phyloP scores from a whole-genome alignment of 2,329 filamentous ascomycete species.

The Beauveria varroae region DNA sequence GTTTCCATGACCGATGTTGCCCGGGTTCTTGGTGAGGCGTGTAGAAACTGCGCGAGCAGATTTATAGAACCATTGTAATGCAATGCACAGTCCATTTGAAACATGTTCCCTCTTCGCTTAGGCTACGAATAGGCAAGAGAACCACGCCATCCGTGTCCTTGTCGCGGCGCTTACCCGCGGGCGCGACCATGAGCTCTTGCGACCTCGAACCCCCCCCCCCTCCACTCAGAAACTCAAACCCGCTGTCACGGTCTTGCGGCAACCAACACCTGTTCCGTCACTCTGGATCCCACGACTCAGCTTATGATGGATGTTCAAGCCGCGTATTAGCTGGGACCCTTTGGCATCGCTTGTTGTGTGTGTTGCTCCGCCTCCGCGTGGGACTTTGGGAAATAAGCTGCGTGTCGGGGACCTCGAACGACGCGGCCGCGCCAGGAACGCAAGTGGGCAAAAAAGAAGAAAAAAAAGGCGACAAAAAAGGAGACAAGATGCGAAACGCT shows the following conservation, averaged over 20 bases:
- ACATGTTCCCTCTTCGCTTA: background rate
- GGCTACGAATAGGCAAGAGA: background rate
- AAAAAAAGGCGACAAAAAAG: background rate
- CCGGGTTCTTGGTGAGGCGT: background rate
- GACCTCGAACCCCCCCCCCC: too few relatives aligned
- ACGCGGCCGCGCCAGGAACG: too few relatives aligned
- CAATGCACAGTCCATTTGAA: background rate
- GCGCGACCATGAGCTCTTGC: background rate
- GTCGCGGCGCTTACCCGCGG: background rate
- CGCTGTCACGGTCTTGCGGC: too few relatives aligned
- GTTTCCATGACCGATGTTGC: background rate
- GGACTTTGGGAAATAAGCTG: background rate
- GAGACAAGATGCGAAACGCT: background rate
- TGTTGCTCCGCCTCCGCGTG: slow-evolving; percentile 5
- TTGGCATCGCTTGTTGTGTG: background rate
- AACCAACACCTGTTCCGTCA: too few relatives aligned
- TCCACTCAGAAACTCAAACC: too few relatives aligned
- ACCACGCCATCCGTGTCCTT: background rate
- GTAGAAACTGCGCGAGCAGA: background rate
- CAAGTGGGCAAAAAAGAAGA: background rate
- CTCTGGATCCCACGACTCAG: background rate
- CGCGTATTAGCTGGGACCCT: background rate
- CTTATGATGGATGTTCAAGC: background rate
- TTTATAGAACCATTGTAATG: too few relatives aligned
- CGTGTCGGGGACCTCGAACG: too few relatives aligned